Percentiles rank a stretch among this genome's conserved stretches.
Evolutionary conservation across 805 yeast species (phyloP).

Genomic region (Myxozyma melibiosi): DNA sequence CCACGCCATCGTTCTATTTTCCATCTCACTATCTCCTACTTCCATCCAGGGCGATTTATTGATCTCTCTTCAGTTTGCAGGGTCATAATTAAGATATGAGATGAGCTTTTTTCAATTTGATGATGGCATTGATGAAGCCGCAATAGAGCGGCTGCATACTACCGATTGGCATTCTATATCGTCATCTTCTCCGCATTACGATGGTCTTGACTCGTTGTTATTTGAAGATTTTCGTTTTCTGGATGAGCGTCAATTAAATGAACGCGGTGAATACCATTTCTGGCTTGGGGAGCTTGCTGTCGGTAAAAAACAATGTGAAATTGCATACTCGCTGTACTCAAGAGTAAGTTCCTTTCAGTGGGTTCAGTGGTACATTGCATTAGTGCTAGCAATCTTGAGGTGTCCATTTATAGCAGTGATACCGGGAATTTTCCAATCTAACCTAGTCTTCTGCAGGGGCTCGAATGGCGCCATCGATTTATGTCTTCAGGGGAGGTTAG

Average conservation of each 20-base stretch:
- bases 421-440: background rate
- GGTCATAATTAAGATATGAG: no score
- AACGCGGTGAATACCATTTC: background rate
- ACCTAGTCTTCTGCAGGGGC: background rate
- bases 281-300: background rate
- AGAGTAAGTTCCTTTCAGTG: background rate
- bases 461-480: conserved; percentile 5
- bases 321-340: conserved; percentile 3
- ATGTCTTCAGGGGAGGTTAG: background rate
- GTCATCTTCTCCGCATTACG: background rate
- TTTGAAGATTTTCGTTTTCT: background rate
- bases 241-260: no score
- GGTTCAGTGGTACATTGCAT: no score
- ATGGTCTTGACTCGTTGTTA: background rate
- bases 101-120: no score
- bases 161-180: background rate
- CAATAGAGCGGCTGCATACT: no score
- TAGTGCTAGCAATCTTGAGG: no score
- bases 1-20: no score
- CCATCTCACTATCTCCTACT: no score
- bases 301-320: background rate
- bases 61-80: no score
- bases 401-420: no score
- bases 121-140: no score
- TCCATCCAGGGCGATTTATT: no score